Evolutionary conservation across 192 early-diverging fungal genomes (phyloP).

Genomic region (Coemansia sp.): DNA sequence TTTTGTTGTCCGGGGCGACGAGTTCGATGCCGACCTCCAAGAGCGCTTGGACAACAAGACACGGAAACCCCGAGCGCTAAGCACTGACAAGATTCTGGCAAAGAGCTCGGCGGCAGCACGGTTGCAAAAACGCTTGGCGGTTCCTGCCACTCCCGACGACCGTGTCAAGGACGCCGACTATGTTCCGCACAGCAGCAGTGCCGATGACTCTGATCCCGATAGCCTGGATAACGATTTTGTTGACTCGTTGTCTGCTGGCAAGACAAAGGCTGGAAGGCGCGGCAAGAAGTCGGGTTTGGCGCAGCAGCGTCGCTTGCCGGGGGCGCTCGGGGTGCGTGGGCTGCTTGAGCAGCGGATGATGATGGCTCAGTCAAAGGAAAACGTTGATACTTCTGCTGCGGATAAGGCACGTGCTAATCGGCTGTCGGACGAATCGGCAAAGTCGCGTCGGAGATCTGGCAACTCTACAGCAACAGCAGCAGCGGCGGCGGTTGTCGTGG

Average conservation of each 20-base stretch:
- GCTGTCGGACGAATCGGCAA: neutral
- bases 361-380: conserved; percentile 6
- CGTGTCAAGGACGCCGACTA: conserved; percentile 38
- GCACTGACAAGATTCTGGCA: conserved; percentile 20
- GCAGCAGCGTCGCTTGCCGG: conserved; percentile 26
- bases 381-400: neutral
- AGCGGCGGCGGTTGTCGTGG: neutral
- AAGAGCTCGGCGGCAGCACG: conserved; percentile 43
- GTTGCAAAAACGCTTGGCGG: conserved; percentile 20
- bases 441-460: conserved; percentile 1
- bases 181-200: conserved; percentile 19
- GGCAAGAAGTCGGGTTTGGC: neutral
- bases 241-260: neutral
- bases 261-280: neutral
- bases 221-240: conserved; percentile 9
- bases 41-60: conserved; percentile 24
- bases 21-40: conserved; percentile 40
- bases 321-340: conserved; percentile 38
- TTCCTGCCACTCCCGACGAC: conserved; percentile 38
- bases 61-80: neutral
- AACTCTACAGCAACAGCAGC: neutral
- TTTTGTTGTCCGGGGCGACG: conserved; percentile 42
- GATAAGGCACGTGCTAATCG: neutral
- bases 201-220: conserved; percentile 8
- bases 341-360: conserved; percentile 33